Conservation (phyloP, 352 stramenopile genomes). For the Phytophthora cajani region DNA sequence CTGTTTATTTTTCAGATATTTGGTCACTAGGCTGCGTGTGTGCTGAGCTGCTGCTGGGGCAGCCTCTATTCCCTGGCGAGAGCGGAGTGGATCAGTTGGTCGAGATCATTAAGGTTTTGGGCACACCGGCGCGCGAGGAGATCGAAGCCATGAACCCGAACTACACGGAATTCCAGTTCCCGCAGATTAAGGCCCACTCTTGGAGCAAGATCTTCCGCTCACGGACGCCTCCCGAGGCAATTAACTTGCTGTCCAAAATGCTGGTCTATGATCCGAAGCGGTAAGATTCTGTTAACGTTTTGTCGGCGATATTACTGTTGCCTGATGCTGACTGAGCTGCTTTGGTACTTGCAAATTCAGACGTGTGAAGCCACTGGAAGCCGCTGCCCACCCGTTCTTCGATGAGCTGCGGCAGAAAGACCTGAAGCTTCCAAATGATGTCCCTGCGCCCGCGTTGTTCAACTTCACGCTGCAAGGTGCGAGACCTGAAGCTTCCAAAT, state of each 20-base stretch:
- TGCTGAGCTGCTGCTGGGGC: slow-evolving; percentile 97
- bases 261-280: slow-evolving; percentile 97
- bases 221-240: slow-evolving; percentile 95
- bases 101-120: slow-evolving; percentile 99
- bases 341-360: slow-evolving; percentile 29
- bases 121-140: slow-evolving; percentile 98
- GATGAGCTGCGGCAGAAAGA: slow-evolving; percentile 95
- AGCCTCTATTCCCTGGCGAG: slow-evolving; percentile 98
- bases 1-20: slow-evolving; percentile 69
- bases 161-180: slow-evolving; percentile 99
- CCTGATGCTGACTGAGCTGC: slow-evolving; percentile 10
- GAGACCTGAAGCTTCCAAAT: slow-evolving; percentile 82
- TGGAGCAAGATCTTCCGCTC: slow-evolving; percentile 98
- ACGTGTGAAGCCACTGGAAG: slow-evolving; percentile 83
- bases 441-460: slow-evolving; percentile 89
- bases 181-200: slow-evolving; percentile 98
- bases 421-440: slow-evolving; percentile 86
- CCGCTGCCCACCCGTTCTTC: slow-evolving; percentile 97
- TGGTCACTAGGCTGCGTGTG: slow-evolving; percentile 98
- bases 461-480: slow-evolving; percentile 94
- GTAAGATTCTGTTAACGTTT: slow-evolving; percentile 38
- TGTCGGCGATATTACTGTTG: too few relatives aligned
- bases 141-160: slow-evolving; percentile 99
- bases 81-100: slow-evolving; percentile 99
- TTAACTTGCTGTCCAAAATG: slow-evolving; percentile 97